phyloP scores from a whole-genome alignment of 768 basidiomycete species.

The Rhodotorula diobovata region DNA sequence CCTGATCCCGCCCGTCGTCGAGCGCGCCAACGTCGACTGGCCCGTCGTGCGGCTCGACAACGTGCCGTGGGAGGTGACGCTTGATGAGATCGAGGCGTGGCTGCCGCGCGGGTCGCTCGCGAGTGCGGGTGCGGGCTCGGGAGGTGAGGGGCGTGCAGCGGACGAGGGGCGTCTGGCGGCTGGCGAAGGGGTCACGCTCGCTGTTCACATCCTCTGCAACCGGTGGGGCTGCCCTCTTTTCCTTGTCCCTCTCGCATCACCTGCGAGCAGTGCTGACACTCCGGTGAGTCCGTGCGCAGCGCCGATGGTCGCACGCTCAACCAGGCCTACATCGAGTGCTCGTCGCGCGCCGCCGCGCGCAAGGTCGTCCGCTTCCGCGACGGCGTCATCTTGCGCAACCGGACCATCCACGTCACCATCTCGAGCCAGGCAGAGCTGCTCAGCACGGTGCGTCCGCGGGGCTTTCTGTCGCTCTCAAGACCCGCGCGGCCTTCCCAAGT shows the following conservation, averaged over 20 bases:
- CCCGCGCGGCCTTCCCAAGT: not conserved
- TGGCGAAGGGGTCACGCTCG: constrained; percentile 18
- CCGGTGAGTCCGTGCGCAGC: not conserved
- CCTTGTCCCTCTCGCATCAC: not conserved
- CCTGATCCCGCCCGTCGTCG: not conserved
- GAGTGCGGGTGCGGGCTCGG: not conserved
- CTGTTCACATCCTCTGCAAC: constrained; percentile 38
- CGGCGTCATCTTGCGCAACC: constrained; percentile 9
- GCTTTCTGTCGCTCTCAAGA: not conserved
- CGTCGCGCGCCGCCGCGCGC: constrained; percentile 12
- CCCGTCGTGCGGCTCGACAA: constrained; percentile 40
- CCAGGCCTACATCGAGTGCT: constrained; percentile 35
- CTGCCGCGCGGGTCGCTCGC: constrained; percentile 9
- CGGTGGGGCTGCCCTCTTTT: constrained; percentile 2
- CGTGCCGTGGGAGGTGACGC: constrained; percentile 31
- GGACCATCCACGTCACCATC: constrained; percentile 27
- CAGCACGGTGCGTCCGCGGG: constrained; percentile 16
- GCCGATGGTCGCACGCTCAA: constrained; percentile 34
- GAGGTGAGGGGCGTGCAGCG: not conserved
- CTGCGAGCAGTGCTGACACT: too few species aligned
- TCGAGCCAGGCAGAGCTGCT: constrained; percentile 21
- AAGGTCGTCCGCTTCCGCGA: constrained; percentile 26
- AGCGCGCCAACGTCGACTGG: constrained; percentile 9
- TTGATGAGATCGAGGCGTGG: constrained; percentile 32
- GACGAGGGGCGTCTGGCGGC: not conserved